Evolutionary conservation across 148 eudicot genomes (phyloP), one percentile per base, ranked within the genome.

Genomic region (Silene conica): DNA sequence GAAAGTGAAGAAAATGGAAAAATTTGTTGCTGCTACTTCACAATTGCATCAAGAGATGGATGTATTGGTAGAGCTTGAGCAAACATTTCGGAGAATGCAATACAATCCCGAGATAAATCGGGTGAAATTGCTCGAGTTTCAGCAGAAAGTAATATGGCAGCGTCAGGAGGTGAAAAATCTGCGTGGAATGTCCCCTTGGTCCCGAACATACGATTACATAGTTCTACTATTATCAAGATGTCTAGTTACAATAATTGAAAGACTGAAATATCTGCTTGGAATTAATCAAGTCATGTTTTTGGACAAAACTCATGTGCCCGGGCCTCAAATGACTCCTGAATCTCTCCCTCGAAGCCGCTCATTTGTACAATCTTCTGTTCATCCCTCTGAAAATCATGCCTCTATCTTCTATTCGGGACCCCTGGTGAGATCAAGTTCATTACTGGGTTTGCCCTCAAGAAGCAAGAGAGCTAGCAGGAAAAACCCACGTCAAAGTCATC

Each of bases 1-100:
- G 59, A 89, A 87, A 76, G 92, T 86, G 9, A 94, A 85, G 84
- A 89, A 94, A 74, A 83, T 94, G 91, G 91, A 90, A 78, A 87
- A 78, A 80, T 91, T 88, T 80, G 87, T 85, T 73, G 89, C 82
- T 2, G 82, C 70, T 48, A 88, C 91, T 2, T 81, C 88, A 57
- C 98, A 91, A 70, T 79, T 94, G 81, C 80, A 80, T 81, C 89
- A 90, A 63, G 97, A 94, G 78, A 84, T 94, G 73, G 97, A 91
- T 70, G 96, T 89, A 75, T 77, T 94, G 75, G 87, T 86, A 34
- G 98, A 91, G 82, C 90, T 88, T 75, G 97, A 94, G 77, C 95
- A 88, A 79, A 86, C 81, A 41, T 80, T 91, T 22, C 86, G 90
- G 83, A 82, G 89, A 83, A 89, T 91, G 91, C 85, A 82, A 76